These are phyloP conservation scores for Coniophora puteana DNA, from an alignment of 1,284 basidiomycete genomes.

Conservation along the genomic window DNA sequence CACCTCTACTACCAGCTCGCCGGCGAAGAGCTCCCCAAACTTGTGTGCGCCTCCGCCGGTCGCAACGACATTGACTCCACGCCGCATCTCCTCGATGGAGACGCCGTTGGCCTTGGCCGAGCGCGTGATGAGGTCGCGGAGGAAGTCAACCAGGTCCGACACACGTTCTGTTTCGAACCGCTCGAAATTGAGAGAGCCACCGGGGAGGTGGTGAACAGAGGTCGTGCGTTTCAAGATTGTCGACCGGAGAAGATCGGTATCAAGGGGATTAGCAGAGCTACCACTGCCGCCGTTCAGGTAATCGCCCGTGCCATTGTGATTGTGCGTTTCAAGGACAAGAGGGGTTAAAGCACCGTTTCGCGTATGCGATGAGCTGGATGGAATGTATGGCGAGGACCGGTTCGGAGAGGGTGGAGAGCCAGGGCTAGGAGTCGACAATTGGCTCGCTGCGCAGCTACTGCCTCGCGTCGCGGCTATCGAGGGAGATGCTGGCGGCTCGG, in stretches of 20 bases:
- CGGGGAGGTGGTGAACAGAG: slow-evolving; percentile 83
- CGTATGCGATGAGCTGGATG: slow-evolving; percentile 32
- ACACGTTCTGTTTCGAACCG: slow-evolving; percentile 95
- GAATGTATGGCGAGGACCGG: slow-evolving; percentile 33
- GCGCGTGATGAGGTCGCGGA: slow-evolving; percentile 83
- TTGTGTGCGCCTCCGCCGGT: slow-evolving; percentile 97
- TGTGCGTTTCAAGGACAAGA: slow-evolving; percentile 56
- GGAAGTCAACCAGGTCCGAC: slow-evolving; percentile 82
- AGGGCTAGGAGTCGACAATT: slow-evolving; percentile 47
- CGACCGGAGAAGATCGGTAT: slow-evolving; percentile 53
- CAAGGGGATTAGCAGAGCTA: slow-evolving; percentile 31
- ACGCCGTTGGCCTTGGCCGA: slow-evolving; percentile 90
- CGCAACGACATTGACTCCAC: slow-evolving; percentile 94
- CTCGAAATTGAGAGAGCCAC: slow-evolving; percentile 96
- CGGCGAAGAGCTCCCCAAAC: slow-evolving; percentile 83
- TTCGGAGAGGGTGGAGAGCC: slow-evolving; percentile 39
- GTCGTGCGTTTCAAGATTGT: slow-evolving; percentile 61
- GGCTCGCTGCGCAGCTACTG: slow-evolving; percentile 40
- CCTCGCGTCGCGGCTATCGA: slow-evolving; percentile 57
- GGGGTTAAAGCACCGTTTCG: slow-evolving; percentile 81
- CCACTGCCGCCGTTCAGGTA: slow-evolving; percentile 24
- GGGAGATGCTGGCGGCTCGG: slow-evolving; percentile 71
- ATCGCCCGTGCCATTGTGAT: slow-evolving; percentile 23
- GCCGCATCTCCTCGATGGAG: slow-evolving; percentile 86
- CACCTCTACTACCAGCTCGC: slow-evolving; percentile 82